phyloP scores from a whole-genome alignment of 2,329 filamentous ascomycete genomes.

The Akanthomyces uredinophilus region DNA sequence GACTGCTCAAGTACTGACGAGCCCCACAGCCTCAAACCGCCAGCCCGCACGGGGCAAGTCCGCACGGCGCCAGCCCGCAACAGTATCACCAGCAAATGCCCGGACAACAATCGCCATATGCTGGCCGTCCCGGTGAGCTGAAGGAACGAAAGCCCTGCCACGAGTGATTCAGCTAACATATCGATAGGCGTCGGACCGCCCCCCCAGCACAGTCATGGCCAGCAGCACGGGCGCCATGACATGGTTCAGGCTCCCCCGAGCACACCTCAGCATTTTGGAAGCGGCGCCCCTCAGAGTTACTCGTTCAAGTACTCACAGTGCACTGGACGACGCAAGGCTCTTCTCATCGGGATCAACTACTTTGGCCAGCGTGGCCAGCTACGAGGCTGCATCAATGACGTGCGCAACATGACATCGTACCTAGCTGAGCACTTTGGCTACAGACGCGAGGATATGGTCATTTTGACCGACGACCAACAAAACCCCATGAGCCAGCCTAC shows the following conservation, averaged over 20 bases:
- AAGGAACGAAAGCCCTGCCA: background rate
- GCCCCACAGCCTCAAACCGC: conserved; percentile 27
- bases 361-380: conserved; percentile 88
- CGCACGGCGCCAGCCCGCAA: conserved; percentile 30
- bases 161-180: background rate
- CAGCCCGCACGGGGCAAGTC: conserved; percentile 23
- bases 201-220: conserved; percentile 1
- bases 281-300: conserved; percentile 75
- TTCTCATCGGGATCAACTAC: conserved; percentile 95
- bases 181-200: background rate
- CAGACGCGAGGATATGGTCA: conserved; percentile 93
- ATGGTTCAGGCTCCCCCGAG: conserved; percentile 63
- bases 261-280: conserved; percentile 67
- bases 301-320: conserved; percentile 89
- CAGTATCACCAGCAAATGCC: conserved; percentile 27
- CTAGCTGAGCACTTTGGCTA: conserved; percentile 87
- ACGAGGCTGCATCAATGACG: conserved; percentile 93
- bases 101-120: conserved; percentile 33
- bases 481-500: conserved; percentile 96
- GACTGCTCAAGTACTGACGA: background rate
- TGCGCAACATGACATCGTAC: conserved; percentile 93
- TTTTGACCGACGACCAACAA: conserved; percentile 92
- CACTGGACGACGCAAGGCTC: conserved; percentile 79
- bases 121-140: conserved; percentile 42
- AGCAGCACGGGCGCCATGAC: conserved; percentile 31